Conservation (phyloP, 176 grass and related monocot genomes). For the Oryza meridionalis region DNA sequence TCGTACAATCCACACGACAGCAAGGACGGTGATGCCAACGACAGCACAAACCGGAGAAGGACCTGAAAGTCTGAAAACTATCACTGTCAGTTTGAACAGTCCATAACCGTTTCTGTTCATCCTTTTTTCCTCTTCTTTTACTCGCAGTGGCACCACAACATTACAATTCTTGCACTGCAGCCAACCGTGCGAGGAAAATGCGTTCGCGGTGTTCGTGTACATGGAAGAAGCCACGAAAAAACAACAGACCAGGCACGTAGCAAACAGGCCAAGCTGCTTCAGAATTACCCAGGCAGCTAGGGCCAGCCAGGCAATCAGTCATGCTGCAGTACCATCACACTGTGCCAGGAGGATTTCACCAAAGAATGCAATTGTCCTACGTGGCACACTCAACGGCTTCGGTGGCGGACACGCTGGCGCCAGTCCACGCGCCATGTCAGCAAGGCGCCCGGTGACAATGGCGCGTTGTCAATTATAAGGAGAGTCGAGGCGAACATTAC, state of each 20-base stretch:
- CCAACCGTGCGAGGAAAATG: constrained; percentile 20
- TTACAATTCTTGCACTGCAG: background rate
- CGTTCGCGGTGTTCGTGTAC: background rate
- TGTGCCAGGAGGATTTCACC: background rate
- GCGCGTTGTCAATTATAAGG: background rate
- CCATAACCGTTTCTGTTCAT: background rate
- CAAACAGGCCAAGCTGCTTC: constrained; percentile 11
- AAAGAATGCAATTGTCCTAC: background rate
- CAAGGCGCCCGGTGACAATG: background rate
- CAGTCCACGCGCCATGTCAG: background rate
- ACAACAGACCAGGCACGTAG: background rate
- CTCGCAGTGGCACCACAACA: background rate
- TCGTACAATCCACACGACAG: background rate
- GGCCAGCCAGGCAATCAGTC: background rate
- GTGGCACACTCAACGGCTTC: background rate
- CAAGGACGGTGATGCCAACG: background rate
- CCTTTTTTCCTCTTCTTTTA: background rate
- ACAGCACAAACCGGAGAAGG: background rate
- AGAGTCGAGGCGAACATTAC: no score
- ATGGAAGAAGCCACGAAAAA: background rate
- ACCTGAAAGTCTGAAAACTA: constrained; percentile 6
- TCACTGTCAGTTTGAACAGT: background rate
- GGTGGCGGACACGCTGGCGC: background rate
- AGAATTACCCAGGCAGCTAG: background rate
- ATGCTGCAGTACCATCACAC: background rate